These are phyloP conservation scores for Trichoderma virens DNA, from an alignment of 495 filamentous ascomycete genomes.

Conservation along the genomic window DNA sequence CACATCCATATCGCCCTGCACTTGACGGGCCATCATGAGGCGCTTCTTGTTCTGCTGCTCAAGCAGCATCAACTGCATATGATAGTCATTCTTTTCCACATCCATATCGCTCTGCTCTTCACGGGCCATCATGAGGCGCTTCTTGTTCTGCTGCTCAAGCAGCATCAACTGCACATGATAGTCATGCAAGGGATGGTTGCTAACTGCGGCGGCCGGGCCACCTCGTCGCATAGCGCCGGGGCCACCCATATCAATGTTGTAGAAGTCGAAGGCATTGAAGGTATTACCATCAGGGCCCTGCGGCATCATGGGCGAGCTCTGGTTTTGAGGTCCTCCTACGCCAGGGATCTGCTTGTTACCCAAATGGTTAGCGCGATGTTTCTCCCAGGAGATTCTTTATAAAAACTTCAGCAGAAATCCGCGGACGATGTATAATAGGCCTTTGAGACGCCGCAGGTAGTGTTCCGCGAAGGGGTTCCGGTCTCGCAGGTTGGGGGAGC, in stretches of 20 bases:
- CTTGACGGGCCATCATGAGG: constrained; percentile 92
- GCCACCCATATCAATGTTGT: constrained; percentile 43
- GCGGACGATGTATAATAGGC: too few species aligned
- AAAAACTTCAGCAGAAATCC: too few species aligned
- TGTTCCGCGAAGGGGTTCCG: too few species aligned
- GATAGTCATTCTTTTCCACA: too few species aligned
- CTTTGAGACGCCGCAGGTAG: too few species aligned
- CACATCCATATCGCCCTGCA: constrained; percentile 74
- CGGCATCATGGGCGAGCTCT: constrained; percentile 75
- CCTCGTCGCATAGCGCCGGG: constrained; percentile 48
- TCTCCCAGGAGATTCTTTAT: too few species aligned
- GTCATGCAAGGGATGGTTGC: constrained; percentile 93
- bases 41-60: constrained; percentile 99
- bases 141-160: constrained; percentile 98
- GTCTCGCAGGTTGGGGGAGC: too few species aligned
- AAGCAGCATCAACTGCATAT: constrained; percentile 98
- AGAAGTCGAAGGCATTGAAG: constrained; percentile 62
- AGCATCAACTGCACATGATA: constrained; percentile 99
- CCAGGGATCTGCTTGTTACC: constrained; percentile 55
- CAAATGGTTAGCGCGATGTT: constrained; percentile 74
- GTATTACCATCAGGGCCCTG: constrained; percentile 57
- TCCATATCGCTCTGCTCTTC: constrained; percentile 84
- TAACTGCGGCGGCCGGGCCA: constrained; percentile 45
- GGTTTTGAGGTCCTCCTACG: constrained; percentile 42
- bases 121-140: constrained; percentile 89